phyloP scores from a whole-genome alignment of 2,329 filamentous ascomycete genomes.

The Penicillium oxalicum region DNA sequence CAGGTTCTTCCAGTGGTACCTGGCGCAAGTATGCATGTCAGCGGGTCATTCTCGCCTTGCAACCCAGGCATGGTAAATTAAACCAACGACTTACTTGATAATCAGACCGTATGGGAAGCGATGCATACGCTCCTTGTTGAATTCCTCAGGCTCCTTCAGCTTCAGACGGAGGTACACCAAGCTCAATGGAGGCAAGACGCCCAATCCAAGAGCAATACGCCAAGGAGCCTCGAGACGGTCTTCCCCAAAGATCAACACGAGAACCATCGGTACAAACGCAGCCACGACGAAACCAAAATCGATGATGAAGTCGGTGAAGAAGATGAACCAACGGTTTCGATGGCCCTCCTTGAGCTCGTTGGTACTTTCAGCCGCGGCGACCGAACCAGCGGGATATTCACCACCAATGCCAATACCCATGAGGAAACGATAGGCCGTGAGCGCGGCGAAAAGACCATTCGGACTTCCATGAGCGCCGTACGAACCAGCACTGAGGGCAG shows the following conservation, averaged over 20 bases:
- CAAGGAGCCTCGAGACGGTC: conserved; percentile 68
- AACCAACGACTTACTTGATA: conserved; percentile 35
- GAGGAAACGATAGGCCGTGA: conserved; percentile 85
- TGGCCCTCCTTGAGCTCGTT: conserved; percentile 76
- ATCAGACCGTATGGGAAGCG: conserved; percentile 49
- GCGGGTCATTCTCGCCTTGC: too few relatives aligned
- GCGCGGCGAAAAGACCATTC: conserved; percentile 66
- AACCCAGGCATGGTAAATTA: too few relatives aligned
- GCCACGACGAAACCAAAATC: conserved; percentile 78
- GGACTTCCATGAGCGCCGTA: conserved; percentile 66
- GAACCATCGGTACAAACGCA: conserved; percentile 66
- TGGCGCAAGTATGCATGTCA: conserved; percentile 20
- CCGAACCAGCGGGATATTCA: conserved; percentile 58
- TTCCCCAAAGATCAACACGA: conserved; percentile 55
- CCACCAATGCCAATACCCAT: conserved; percentile 70
- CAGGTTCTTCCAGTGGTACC: too few relatives aligned
- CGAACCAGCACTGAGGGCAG: conserved; percentile 68
- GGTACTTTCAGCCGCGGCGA: conserved; percentile 76
- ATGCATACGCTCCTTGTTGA: conserved; percentile 63
- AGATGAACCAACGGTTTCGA: conserved; percentile 84
- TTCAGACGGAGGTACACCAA: conserved; percentile 66
- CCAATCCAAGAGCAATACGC: conserved; percentile 74
- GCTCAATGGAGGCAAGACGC: conserved; percentile 67
- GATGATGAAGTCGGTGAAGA: conserved; percentile 85
- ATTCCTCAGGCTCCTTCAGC: conserved; percentile 73